These are phyloP conservation scores for Mycena polygramma DNA, from an alignment of 768 basidiomycete species.

Conservation along the genomic window DNA sequence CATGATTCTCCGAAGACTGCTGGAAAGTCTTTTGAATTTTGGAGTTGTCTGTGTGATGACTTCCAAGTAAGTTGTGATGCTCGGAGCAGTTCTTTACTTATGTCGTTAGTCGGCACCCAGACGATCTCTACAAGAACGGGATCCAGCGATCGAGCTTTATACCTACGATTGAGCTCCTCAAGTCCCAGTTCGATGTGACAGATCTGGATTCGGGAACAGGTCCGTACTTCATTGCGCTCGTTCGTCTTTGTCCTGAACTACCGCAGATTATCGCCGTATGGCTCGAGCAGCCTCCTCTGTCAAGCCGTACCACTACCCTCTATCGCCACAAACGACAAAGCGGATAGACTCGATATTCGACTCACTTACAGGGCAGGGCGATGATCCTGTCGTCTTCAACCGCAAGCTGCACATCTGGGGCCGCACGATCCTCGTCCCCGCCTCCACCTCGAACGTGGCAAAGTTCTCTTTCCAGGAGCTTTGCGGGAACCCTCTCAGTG, in stretches of 20 bases:
- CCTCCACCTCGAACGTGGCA: conserved; percentile 84
- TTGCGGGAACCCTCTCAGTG: conserved; percentile 90
- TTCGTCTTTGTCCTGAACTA: conserved; percentile 14
- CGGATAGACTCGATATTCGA: conserved; percentile 66
- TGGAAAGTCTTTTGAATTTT: conserved; percentile 87
- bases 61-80: conserved; percentile 81
- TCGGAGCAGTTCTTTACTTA: background rate
- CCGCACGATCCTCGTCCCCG: conserved; percentile 81
- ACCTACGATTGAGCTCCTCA: conserved; percentile 94
- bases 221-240: conserved; percentile 45
- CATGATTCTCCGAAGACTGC: conserved; percentile 93
- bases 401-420: conserved; percentile 91
- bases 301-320: conserved; percentile 80
- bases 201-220: conserved; percentile 97
- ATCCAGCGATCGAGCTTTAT: conserved; percentile 96
- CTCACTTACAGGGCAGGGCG: conserved; percentile 64
- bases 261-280: conserved; percentile 91
- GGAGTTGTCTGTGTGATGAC: conserved; percentile 97
- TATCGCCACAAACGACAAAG: conserved; percentile 83
- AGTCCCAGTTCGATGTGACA: conserved; percentile 86
- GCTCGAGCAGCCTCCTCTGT: conserved; percentile 94
- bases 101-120: conserved; percentile 87
- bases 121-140: conserved; percentile 98
- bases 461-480: conserved; percentile 89
- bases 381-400: conserved; percentile 65